Evolutionary conservation across 176 grass and related monocot species (phyloP), one percentile per base, ranked within the genome.

Genomic region (Cymbopogon citratus): DNA sequence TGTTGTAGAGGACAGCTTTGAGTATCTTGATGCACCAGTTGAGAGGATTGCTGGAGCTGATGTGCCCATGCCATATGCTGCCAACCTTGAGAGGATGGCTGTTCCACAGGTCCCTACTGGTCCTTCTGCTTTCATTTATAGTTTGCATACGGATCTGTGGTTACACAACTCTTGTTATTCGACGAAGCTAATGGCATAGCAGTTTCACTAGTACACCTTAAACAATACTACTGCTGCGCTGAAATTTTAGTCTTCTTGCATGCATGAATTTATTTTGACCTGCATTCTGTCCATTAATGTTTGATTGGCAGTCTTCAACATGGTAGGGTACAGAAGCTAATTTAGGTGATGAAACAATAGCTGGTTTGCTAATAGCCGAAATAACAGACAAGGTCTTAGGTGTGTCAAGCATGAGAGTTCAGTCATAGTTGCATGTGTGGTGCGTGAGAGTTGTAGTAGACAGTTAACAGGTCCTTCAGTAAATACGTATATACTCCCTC

Each of bases 31-130:
- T 75, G 91, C 97, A 74, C 91, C 97, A 44, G 87, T 99, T 26
- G 89, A 96, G 85, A 93, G 97, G 79, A 95, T 99, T 78, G 79
- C 93, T 66, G 97, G 93, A 78, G 97, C 97, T 66, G 97, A 99
- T 83, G 97, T 99, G 1, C 93, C 93, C 25, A 94, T 93, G 87
- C 97, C 93, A 3, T 99, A 99, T 31, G 91, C 97, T 70, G 88
- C 93, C 41, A 96, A 96, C 82, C 97, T 99, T 13, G 97, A 99
- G 89, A 94, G 97, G 44, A 85, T 99, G 89, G 93, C 95, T 62
- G 83, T 92, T 83, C 90, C 90, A 71, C 90, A 94, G 75, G 86
- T 91, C 18, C 26, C 65, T 14, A 75, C 81, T 56, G 54, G 40
- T 41, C 9, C 66, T 77, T 81, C 46, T 9, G 3, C 15, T 82